phyloP scores from a whole-genome alignment of 768 basidiomycete genomes.

The Trametes elegans region DNA sequence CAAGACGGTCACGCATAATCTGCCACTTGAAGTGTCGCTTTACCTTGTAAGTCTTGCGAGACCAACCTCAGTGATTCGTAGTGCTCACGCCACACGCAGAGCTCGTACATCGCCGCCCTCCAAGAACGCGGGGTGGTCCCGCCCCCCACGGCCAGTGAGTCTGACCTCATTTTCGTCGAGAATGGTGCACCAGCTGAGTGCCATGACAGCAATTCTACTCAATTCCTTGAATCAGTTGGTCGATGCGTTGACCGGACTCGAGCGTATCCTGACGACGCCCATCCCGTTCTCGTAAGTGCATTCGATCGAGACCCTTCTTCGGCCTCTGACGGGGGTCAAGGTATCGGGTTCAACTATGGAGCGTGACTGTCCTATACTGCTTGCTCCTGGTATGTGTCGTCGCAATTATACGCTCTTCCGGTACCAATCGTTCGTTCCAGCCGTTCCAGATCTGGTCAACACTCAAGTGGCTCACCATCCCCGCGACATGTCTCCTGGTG shows the following conservation, averaged over 20 bases:
- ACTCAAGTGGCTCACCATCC: slow-evolving; percentile 63
- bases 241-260: slow-evolving; percentile 65
- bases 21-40: slow-evolving; percentile 67
- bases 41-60: slow-evolving; percentile 48
- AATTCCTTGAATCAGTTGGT: slow-evolving; percentile 52
- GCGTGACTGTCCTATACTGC: slow-evolving; percentile 59
- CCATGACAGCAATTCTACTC: slow-evolving; percentile 43
- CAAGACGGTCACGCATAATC: slow-evolving; percentile 48
- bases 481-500: slow-evolving; percentile 54
- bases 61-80: not conserved
- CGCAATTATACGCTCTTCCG: not conserved
- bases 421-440: slow-evolving; percentile 32
- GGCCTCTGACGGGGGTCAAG: slow-evolving; percentile 34
- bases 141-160: slow-evolving; percentile 60
- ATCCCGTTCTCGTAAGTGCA: slow-evolving; percentile 67
- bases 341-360: slow-evolving; percentile 69
- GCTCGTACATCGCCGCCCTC: slow-evolving; percentile 62
- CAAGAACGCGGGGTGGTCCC: slow-evolving; percentile 56
- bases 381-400: slow-evolving; percentile 49
- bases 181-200: not conserved
- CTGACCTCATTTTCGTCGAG: not conserved
- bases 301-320: not conserved
- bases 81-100: slow-evolving; percentile 39
- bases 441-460: slow-evolving; percentile 62
- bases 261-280: slow-evolving; percentile 72